Evolutionary conservation across 805 yeast genomes (phyloP), one percentile per base, ranked within the genome.

Genomic region (Ogataea parapolymorpha): DNA sequence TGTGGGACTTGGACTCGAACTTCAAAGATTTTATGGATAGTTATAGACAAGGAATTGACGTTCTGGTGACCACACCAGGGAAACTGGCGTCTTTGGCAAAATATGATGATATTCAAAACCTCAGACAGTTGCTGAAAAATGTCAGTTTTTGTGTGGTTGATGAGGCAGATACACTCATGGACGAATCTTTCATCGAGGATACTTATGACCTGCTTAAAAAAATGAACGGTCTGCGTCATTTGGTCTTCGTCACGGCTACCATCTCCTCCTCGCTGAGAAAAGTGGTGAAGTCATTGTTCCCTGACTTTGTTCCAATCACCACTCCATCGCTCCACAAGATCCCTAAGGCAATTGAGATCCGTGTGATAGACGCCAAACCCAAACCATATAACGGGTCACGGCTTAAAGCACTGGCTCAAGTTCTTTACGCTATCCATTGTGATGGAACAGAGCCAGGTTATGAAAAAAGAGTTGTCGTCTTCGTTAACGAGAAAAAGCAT

Each of bases 111-210:
- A 50, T 64, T 22, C 51, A 54, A 6, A 51, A 55, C 38, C 59
- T 65, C 4, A 67, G 63, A 46, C 60, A 70, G 26, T 54, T 65
- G 17, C 66, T 77, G 45, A 61, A 61, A 33, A 59, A 66, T 11
- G 78, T 82, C 5, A 70, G 71, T 20, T 82, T 74, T 54, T 70
- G 84, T 32, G 91, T 86, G 2, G 75, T 85, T 11, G 99, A 91
- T 59, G 99, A 91, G 62, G 98, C 99, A 0, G 99, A 91, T 63
- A 85, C 96, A 0, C 66, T 91, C 41, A 73, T 90, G 79, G 95
- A 90, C 58, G 75, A 78, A 38, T 82, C 93, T 0, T 90, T 89
- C 74, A 61, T 80, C 9, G 72, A 72, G 18, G 80, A 78, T 35
- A 85, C 96, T 2, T 72, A 77, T 46, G 61, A 67, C 2, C 74